Evolutionary conservation across 495 filamentous ascomycete genomes (phyloP), one percentile per base, ranked within the genome.

Genomic region (Corynascus novoguineensis): DNA sequence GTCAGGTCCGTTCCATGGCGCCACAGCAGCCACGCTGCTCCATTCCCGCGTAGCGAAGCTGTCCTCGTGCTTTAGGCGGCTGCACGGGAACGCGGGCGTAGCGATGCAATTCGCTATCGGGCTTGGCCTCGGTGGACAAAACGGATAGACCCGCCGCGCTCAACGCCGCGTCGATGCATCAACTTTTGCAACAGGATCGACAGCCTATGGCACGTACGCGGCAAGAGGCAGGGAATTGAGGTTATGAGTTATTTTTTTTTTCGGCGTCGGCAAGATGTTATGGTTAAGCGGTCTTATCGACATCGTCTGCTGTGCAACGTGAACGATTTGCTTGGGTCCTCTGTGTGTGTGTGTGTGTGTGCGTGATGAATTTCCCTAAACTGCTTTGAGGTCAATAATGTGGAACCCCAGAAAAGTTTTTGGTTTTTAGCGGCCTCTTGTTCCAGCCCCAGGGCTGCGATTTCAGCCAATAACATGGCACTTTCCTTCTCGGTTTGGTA

Each of bases 41-140:
- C 17, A 35, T 44, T 37, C 38, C 47, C 55, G 35, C 35, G 28
- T 29, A 14, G 21, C 15, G 22, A 41, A 22, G n/a, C 28, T 42
- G 34, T 41, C 38, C 47, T 58, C 29, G 35, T 51, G 28, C 21
- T 40, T 37, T 31, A 9, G 29, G 35, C 48, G 35, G 54, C 59
- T 53, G 54, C 59, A 55, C 32, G 50, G 54, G 31, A 58, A 50
- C 59, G 45, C 35, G 22, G 27, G 59, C 32, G 44, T 46, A 15
- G 37, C 54, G 27, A 50, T 61, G 24, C 40, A 47, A 61, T 61
- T 61, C 55, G 55, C 47, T 50, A 24, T 24, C 44, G 34, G 53
- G 50, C 59, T 58, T 61, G 59, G 54, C 59, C 35, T 22, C 54
- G 35, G 50, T 59, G 57, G 50, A 27, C 41, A 50, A 51, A 58